Base-by-base conservation (phyloP, 306 rosid genomes). In the Luffa acutangula region DNA sequence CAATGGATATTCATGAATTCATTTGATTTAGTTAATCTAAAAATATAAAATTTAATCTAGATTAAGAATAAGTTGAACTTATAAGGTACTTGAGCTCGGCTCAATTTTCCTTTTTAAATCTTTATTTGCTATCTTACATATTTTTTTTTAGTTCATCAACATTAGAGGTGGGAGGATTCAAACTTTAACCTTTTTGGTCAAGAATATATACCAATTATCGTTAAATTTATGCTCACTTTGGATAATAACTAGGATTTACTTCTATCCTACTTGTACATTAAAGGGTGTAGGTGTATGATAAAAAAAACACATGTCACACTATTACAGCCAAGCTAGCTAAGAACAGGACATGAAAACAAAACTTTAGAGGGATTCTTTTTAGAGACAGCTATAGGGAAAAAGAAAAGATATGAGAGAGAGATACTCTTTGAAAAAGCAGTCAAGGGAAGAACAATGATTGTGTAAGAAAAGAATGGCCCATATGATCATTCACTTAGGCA, bases 391-490 rank as follows among this genome's bases (percentile, higher is more conserved):
- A 25, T n/a, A 53, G 54, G 60, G 43, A 31, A 76, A 53, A 77
- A 77, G 34, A 75, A 36, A 25, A 6, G 49, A 18, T 10, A 18
- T 10, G 12, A 17, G 31, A 39, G 45, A 60, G 69, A 60, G 67
- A 60, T 31, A 36, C 34, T n/a, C 51, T 72, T 48, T 20, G 65
- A 31, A 79, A 86, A 91, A 87, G 90, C 80, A 84, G 87, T 86
- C 85, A 85, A 85, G 69, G 64, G 12, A 72, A 36, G 57, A 34
- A 51, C 80, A 33, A 46, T 79, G 81, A 69, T 18, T 82, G 52
- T 76, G 84, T 78, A 49, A 72, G 75, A 46, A 86, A 90, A 82
- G 80, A 33, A 53, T 72, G 65, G 80, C 60, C 85, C 84, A 77
- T 15, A 72, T 8, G 54, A 76, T 70, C 42, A 58, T 52, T 80